These are phyloP conservation scores for Trichoderma oligosporum DNA, from an alignment of 2,329 filamentous ascomycete genomes.

Conservation along the genomic window DNA sequence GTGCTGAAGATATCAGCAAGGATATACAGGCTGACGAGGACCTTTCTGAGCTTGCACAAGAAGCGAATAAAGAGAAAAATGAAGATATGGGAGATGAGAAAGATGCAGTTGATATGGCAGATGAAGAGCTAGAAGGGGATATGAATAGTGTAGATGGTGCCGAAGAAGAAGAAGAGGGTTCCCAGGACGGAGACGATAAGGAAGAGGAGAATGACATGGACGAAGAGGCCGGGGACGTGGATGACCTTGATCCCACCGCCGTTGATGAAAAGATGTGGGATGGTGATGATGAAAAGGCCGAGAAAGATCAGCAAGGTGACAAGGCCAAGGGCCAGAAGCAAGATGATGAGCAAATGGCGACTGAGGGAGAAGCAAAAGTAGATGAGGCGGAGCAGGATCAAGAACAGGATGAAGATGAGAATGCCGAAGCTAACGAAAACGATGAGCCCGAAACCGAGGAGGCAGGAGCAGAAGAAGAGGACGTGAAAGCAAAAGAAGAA, in stretches of 20 bases:
- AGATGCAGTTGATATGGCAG: slow-evolving; percentile 87
- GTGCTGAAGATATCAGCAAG: slow-evolving; percentile 96
- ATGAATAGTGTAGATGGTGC: slow-evolving; percentile 62
- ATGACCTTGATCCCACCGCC: slow-evolving; percentile 82
- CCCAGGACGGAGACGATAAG: slow-evolving; percentile 59
- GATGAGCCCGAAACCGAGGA: slow-evolving; percentile 45
- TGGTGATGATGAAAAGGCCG: slow-evolving; percentile 73
- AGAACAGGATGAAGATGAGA: slow-evolving; percentile 45
- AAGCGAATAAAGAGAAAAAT: slow-evolving; percentile 63
- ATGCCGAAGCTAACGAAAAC: slow-evolving; percentile 32
- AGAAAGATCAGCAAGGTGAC: slow-evolving; percentile 77
- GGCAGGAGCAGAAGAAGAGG: slow-evolving; percentile 49
- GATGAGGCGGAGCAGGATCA: slow-evolving; percentile 39
- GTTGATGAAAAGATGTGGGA: slow-evolving; percentile 99
- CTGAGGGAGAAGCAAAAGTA: slow-evolving; percentile 56
- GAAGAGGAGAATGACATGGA: slow-evolving; percentile 72
- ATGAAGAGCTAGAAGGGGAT: slow-evolving; percentile 87
- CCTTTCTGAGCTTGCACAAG: slow-evolving; percentile 83
- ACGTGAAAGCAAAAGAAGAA: slow-evolving; percentile 53
- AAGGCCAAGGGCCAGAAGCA: slow-evolving; percentile 67
- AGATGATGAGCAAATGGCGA: slow-evolving; percentile 57
- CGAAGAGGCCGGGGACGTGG: slow-evolving; percentile 85
- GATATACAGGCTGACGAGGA: slow-evolving; percentile 94
- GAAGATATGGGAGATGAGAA: slow-evolving; percentile 73
- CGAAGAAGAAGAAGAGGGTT: slow-evolving; percentile 57